A percentile compares a stretch with the other conserved stretches of the same genome.
Evolutionary conservation across 305 asterid genomes (phyloP).

Genomic region (Fraxinus floribunda): DNA sequence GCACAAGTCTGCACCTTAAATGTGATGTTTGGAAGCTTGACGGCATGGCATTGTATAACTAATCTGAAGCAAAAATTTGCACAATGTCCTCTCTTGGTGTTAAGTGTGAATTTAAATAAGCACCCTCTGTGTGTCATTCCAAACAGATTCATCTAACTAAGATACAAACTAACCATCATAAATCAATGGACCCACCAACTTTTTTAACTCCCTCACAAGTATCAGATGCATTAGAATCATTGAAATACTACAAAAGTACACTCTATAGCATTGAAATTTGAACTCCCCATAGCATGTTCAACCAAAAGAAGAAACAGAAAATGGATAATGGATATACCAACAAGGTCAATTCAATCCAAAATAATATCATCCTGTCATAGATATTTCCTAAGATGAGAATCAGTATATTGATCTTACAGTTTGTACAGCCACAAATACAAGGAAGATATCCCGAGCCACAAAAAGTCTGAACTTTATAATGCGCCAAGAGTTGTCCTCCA

Average conservation of each 20-base stretch:
- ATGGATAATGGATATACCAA: not conserved
- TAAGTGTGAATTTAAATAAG: not conserved
- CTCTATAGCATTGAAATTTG: not conserved
- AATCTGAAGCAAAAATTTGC: not conserved
- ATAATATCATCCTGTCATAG: not conserved
- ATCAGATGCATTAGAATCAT: constrained; percentile 1
- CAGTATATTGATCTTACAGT: constrained; percentile 39
- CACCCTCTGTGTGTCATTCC: not conserved
- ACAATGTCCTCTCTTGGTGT: not conserved
- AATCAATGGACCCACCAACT: not conserved
- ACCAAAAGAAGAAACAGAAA: not conserved
- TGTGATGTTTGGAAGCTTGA: not conserved
- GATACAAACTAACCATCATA: not conserved
- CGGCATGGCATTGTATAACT: not conserved
- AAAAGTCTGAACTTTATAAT: constrained; percentile 51
- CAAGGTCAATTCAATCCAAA: not conserved
- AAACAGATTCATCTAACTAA: not conserved
- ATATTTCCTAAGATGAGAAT: not conserved
- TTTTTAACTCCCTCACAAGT: not conserved
- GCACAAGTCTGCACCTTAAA: not conserved
- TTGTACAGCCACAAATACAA: constrained; percentile 58
- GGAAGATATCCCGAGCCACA: constrained; percentile 58
- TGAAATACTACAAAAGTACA: not conserved
- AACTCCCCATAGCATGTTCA: not conserved
- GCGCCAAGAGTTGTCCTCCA: constrained; percentile 51